Conservation (phyloP, 768 basidiomycete genomes). For the Naganishia onofrii region DNA sequence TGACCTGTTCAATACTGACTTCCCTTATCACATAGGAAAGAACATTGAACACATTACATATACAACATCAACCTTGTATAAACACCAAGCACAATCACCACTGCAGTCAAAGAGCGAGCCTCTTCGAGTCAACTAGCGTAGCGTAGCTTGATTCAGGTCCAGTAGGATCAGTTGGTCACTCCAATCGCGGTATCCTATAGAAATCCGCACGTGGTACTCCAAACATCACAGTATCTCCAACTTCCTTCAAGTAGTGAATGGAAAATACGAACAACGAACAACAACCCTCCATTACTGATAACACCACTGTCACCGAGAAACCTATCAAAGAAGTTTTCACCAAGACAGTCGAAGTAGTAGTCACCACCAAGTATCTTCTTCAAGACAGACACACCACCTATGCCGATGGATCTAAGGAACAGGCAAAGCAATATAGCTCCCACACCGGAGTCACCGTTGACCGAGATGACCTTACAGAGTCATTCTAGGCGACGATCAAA, state of each 20-base stretch:
- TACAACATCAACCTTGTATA: no score
- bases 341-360: background rate
- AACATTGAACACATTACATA: no score
- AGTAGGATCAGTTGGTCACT: background rate
- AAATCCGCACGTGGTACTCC: background rate
- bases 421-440: background rate
- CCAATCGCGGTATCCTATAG: slow-evolving; percentile 5
- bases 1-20: no score
- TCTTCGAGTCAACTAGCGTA: slow-evolving; percentile 14
- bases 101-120: slow-evolving; percentile 4
- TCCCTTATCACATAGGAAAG: no score
- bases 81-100: no score
- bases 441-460: slow-evolving; percentile 2
- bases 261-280: background rate
- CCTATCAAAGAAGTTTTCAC: background rate
- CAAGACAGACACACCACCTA: background rate
- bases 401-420: slow-evolving; percentile 12
- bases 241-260: background rate
- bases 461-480: slow-evolving; percentile 3
- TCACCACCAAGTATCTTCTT: background rate
- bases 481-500: background rate
- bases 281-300: background rate
- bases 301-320: background rate
- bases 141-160: background rate
- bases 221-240: background rate